Base-by-base conservation (phyloP, 169 alveolate genomes). In the Plasmodium yoelii region DNA sequence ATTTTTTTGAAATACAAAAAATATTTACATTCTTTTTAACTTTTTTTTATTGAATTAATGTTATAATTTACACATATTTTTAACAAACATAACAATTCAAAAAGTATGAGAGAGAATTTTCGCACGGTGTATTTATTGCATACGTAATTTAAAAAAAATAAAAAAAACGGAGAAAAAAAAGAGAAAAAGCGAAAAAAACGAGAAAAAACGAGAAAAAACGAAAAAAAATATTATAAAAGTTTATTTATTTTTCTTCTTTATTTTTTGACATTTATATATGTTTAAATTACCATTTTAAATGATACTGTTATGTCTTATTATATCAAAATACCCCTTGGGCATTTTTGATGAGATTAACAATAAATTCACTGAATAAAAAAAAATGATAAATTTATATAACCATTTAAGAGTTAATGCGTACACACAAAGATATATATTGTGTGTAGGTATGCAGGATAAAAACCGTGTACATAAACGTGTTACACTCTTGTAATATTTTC, bases 241-340 rank as follows among this genome's bases (percentile, higher is more conserved):
- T 69, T 18, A 57, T 57, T 15, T 15, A 10, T n/a, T 57, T n/a
- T 57, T 15, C 12, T 57, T 57, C 24, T 19, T 44, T 46, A 61
- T 63, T 61, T 55, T 56, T 55, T 53, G 34, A 65, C 68, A 74
- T 47, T 47, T 61, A 47, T 49, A 74, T 46, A 74, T 61, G 26
- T 56, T 61, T 49, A 74, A 13, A 28, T 49, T 59, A 24, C 5
- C 75, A 61, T 74, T 61, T 56, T 74, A 46, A 74, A 74, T 60
- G 49, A 42, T 68, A 42, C 63, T 28, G 44, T 60, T 74, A 63
- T 74, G 88, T 74, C 88, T 74, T 74, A 73, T 61, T 56, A 63
- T 49, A 61, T 74, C 65, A 74, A 74, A 74, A 74, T 61, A 56
- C 61, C 61, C 42, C 42, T 60, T 64, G 28, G 63, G 60, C 61